Evolutionary conservation across 2,329 filamentous ascomycete species (phyloP), one percentile per base, ranked within the genome.

Genomic region (Trichophyton equinum): DNA sequence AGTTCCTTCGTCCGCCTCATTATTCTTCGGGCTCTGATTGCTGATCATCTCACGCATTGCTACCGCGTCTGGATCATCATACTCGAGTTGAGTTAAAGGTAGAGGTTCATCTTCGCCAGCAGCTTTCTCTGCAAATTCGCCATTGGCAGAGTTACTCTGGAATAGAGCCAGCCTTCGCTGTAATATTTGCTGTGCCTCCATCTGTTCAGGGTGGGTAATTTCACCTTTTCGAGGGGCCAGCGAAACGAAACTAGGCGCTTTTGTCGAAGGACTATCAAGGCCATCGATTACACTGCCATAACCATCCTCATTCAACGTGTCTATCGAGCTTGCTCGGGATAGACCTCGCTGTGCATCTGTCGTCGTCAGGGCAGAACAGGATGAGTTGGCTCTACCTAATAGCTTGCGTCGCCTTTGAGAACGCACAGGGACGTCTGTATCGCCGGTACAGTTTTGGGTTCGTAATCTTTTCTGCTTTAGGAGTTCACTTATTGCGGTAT

Each of bases 1-100:
- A 30, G 27, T 53, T 20, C 57, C 49, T 33, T 61, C 38, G 30
- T 13, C 51, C 9, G 27, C 22, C 15, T 77, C 62, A 66, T 77
- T 63, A 67, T 79, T 36, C 67, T 81, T 67, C 68, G 77, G 64
- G 0, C 71, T 70, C 59, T 71, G 63, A 3, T 78, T 77, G 64
- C 81, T 77, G 30, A 78, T 79, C 42, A 78, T 79, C 38, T 82
- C 80, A n/a, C 79, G 79, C 67, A 82, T 81, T 60, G 78, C 78
- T 11, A 78, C 76, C 1, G 81, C 80, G 53, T 83, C 76, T 1
- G 75, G 72, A 62, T 78, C 77, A 61, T 79, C 76, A 61, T 79
- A 79, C 30, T 75, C 75, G 18, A 79, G 66, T 65, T 79, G 77
- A 4, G 77, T 79, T 73, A 77, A 74, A 13, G 70, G 70, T 13